Evolutionary conservation across 1,284 basidiomycete species (phyloP), one percentile per base, ranked within the genome.

Genomic region (Microbotryum intermedium): DNA sequence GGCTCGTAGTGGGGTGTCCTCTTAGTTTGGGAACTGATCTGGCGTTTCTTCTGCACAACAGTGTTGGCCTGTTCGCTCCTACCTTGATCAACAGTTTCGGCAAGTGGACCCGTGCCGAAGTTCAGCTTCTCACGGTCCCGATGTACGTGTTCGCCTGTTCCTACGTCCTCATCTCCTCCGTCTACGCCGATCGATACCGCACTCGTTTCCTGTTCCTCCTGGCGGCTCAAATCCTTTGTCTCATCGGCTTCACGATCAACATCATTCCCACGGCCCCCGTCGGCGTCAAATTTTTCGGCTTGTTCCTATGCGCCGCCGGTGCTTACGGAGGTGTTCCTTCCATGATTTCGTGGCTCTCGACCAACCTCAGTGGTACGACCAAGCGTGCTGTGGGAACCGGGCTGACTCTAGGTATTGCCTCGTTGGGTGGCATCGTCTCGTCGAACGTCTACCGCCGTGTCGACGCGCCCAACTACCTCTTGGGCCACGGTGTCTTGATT

Each of bases 241-340:
- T 51, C 50, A 29, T 51, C 18, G 50, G 50, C 26, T 51, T 51
- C 50, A 51, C 50, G 11, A 51, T 51, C 29, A 13, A 51, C 9
- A 51, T 51, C 50, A 51, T 20, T 16, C 50, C 50, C n/a, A 39
- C 34, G 10, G 50, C 50, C 29, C 50, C 26, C 13, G 26, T 30
- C 50, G 25, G 26, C 29, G 26, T 51, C 50, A 51, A 51, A 25
- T 51, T 51, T 11, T 28, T 51, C n/a, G 25, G 50, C 8, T 25
- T 51, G 26, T 28, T 51, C 18, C 30, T 51, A 16, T 51, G 50
- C 50, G 23, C 25, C 26, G 30, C 30, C 25, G 26, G 50, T 51
- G 50, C 50, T n/a, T 51, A 51, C 50, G 50, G 50, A 23, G 50
- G 50, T 29, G 50, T 51, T 16, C 50, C 50, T 30, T 26, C 25